Percentiles rank a stretch among this genome's conserved stretches.
These are phyloP conservation scores for Talaromyces islandicus DNA, from an alignment of 2,329 filamentous ascomycete genomes.

Conservation along the genomic window DNA sequence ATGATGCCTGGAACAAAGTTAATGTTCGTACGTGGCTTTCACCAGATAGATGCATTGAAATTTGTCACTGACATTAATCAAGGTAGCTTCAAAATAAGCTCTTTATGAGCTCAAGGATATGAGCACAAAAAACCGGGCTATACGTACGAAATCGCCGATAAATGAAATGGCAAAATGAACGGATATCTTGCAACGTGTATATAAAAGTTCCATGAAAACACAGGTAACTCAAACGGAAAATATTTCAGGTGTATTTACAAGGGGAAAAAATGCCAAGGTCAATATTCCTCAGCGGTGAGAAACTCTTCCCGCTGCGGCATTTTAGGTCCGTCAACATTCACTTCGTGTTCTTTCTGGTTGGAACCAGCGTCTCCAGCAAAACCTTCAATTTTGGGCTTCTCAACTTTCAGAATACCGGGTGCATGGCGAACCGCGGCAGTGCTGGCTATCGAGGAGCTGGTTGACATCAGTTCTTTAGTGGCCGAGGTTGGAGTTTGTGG, in stretches of 20 bases:
- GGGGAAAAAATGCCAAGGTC: background rate
- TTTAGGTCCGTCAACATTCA: conserved; percentile 15
- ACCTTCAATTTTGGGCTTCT: background rate
- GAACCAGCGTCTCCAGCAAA: background rate
- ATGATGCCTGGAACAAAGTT: background rate
- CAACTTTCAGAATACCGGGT: background rate
- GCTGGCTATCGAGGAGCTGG: conserved; percentile 1
- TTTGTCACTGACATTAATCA: background rate
- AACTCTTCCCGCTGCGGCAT: conserved; percentile 25
- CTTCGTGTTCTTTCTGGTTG: background rate
- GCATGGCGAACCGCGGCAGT: background rate
- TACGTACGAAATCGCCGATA: background rate
- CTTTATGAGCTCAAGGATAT: too few species aligned
- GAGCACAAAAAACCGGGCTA: background rate
- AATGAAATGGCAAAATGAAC: background rate
- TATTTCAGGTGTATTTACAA: background rate
- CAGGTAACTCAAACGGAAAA: background rate
- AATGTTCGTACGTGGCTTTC: background rate
- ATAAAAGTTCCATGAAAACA: background rate
- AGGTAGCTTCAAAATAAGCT: too few species aligned
- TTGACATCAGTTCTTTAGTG: background rate
- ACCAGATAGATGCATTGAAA: background rate
- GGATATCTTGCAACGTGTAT: background rate
- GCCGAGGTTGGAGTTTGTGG: background rate
- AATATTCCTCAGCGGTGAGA: conserved; percentile 21